Conservation (phyloP, 2,329 filamentous ascomycete genomes). For the Gremmenia infestans region DNA sequence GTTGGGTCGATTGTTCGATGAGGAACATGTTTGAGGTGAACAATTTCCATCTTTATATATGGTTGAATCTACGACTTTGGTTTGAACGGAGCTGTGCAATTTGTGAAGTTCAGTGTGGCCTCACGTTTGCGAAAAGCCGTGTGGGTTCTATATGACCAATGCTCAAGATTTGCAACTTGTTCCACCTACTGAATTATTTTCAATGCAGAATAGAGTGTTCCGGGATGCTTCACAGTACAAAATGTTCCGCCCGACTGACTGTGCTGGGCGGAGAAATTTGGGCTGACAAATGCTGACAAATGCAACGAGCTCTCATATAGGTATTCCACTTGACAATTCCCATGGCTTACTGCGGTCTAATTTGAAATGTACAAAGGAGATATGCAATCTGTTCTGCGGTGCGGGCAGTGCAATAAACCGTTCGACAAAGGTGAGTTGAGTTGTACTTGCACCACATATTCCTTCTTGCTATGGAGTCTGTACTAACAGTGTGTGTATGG, state of each 20-base stretch:
- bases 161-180: conserved; percentile 23
- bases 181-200: conserved; percentile 16
- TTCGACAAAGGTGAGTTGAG: conserved; percentile 36
- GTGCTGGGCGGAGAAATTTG: too few relatives aligned
- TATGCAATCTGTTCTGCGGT: conserved; percentile 31
- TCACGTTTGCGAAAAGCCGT: conserved; percentile 3
- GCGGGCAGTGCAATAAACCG: conserved; percentile 37
- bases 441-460: conserved; percentile 5
- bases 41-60: conserved; percentile 17
- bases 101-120: conserved; percentile 11
- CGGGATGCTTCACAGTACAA: conserved; percentile 19
- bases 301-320: conserved; percentile 9
- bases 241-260: conserved; percentile 21
- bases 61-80: conserved; percentile 10
- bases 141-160: neutral
- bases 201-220: conserved; percentile 3
- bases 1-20: conserved; percentile 6
- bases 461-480: conserved; percentile 1
- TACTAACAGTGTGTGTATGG: conserved; percentile 11
- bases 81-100: conserved; percentile 20
- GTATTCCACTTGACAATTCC: conserved; percentile 10
- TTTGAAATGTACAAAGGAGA: conserved; percentile 24
- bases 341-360: conserved; percentile 12
- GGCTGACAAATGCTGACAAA: conserved; percentile 24
- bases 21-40: conserved; percentile 8